A percentile compares a stretch with the other conserved stretches of the same genome.
phyloP scores from a whole-genome alignment of 208 protist genomes.

The Sergeia podlipaevii region DNA sequence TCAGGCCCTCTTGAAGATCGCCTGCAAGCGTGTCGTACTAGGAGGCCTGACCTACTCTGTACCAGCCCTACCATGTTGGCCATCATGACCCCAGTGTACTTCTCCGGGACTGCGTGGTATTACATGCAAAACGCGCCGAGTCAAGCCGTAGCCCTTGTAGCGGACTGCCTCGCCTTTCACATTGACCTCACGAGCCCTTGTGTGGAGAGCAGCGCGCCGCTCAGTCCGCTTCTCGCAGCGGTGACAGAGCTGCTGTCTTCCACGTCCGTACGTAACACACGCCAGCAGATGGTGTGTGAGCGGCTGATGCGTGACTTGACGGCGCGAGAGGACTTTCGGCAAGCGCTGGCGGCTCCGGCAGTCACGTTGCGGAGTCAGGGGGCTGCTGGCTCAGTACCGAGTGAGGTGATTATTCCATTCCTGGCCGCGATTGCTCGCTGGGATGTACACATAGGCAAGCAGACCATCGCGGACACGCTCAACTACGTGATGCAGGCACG shows the following conservation, averaged over 20 bases:
- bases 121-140: slow-evolving; percentile 24
- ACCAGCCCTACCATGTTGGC: slow-evolving; percentile 59
- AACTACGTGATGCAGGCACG: slow-evolving; percentile 59
- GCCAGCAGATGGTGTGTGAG: slow-evolving; percentile 63
- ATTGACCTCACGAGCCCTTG: no score
- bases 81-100: slow-evolving; percentile 51
- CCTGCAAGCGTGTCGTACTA: slow-evolving; percentile 9
- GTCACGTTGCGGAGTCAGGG: slow-evolving; percentile 30
- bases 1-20: no score
- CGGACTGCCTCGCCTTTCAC: slow-evolving; percentile 54
- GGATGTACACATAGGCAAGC: slow-evolving; percentile 62
- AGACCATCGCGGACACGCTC: slow-evolving; percentile 50
- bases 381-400: slow-evolving; percentile 30
- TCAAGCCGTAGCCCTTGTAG: slow-evolving; percentile 39
- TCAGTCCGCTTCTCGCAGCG: slow-evolving; percentile 54
- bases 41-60: slow-evolving; percentile 25
- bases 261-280: slow-evolving; percentile 40
- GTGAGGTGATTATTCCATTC: slow-evolving; percentile 80
- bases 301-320: slow-evolving; percentile 50
- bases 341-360: slow-evolving; percentile 61
- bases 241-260: slow-evolving; percentile 61
- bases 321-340: slow-evolving; percentile 46
- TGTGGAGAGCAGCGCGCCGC: slow-evolving; percentile 34
- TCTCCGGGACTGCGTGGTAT: slow-evolving; percentile 30
- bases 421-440: slow-evolving; percentile 64